Conservation (phyloP, 805 yeast species). For the Jamesozyma rosinii region DNA sequence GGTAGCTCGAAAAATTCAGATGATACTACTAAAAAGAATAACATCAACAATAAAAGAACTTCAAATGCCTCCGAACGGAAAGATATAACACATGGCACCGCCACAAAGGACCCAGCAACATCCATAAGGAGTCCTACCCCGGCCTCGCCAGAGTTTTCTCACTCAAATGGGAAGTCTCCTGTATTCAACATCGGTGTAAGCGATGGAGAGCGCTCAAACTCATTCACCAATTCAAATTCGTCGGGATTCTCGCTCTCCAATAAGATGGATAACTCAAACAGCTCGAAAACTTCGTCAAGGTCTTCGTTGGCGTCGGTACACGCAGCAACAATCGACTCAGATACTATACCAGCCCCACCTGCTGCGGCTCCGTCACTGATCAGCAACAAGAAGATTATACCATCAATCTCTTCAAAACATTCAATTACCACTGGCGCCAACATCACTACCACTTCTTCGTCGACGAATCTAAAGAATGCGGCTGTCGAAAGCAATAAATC, state of each 20-base stretch:
- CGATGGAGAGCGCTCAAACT: background rate
- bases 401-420: background rate
- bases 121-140: background rate
- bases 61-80: background rate
- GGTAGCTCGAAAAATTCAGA: background rate
- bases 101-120: background rate
- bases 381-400: background rate
- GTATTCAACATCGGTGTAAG: background rate
- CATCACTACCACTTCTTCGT: background rate
- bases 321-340: background rate
- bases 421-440: background rate
- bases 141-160: background rate
- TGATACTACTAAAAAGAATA: background rate
- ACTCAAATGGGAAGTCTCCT: background rate
- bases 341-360: background rate
- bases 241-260: constrained; percentile 5
- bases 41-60: background rate
- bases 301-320: constrained; percentile 1
- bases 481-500: background rate
- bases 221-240: constrained; percentile 5
- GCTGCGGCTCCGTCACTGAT: background rate
- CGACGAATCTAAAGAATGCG: background rate
- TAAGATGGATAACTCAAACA: background rate
- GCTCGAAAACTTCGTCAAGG: background rate
- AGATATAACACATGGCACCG: background rate